Percentiles rank a stretch among this genome's conserved stretches.
phyloP scores from a whole-genome alignment of 2,329 filamentous ascomycete genomes.

The Sarocladium oryzae region DNA sequence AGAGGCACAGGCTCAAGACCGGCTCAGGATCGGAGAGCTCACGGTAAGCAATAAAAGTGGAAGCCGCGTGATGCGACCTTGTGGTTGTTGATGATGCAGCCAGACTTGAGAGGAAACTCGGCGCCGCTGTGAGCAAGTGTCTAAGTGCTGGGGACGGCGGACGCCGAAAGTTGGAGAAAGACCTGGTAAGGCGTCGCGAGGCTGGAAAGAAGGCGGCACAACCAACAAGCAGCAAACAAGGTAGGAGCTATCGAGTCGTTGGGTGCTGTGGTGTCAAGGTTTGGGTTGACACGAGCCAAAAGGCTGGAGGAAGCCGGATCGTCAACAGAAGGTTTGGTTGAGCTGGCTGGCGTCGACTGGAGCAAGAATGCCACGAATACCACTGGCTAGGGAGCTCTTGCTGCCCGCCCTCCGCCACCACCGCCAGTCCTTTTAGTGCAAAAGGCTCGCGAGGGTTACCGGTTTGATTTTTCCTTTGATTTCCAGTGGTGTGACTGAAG shows the following conservation, averaged over 20 bases:
- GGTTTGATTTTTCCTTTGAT: background rate
- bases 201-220: background rate
- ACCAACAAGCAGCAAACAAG: background rate
- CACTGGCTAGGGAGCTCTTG: conserved; percentile 1
- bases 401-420: conserved; percentile 4
- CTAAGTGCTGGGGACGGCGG: too few species aligned
- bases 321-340: conserved; percentile 4
- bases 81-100: too few species aligned
- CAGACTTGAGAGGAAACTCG: too few species aligned
- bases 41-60: too few species aligned
- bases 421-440: background rate
- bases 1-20: too few species aligned
- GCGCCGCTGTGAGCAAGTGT: too few species aligned
- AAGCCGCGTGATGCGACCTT: too few species aligned
- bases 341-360: conserved; percentile 3
- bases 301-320: background rate
- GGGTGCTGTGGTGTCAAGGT: background rate
- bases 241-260: background rate
- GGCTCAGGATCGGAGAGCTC: too few species aligned
- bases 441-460: background rate
- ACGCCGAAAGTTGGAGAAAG: background rate
- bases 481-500: background rate
- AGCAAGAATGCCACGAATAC: conserved; percentile 1
- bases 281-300: background rate
- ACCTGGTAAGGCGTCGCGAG: background rate